Evolutionary conservation across 257 asterid species (phyloP).

Genomic region (Rehmannia glutinosa): DNA sequence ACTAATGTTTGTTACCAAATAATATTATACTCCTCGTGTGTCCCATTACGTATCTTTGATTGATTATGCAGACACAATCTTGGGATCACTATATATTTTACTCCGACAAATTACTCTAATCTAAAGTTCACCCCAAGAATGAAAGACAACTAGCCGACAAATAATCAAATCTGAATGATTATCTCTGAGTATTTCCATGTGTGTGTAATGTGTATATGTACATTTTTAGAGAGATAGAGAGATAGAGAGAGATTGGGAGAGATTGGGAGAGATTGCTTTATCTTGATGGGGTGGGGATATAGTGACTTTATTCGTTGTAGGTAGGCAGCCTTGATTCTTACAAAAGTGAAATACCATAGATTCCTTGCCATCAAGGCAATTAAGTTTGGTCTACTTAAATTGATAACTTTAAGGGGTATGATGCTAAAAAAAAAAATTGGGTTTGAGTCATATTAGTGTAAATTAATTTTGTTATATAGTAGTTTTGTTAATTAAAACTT

Average conservation of each 20-base stretch:
- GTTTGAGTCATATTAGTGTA: too few relatives aligned
- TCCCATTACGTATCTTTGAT: too few relatives aligned
- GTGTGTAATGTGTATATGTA: neutral
- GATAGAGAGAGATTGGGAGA: slow-evolving; percentile 9
- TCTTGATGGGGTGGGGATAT: slow-evolving; percentile 12
- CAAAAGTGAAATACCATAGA: slow-evolving; percentile 43
- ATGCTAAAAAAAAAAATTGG: too few relatives aligned
- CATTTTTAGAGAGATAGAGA: neutral
- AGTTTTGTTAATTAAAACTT: too few relatives aligned
- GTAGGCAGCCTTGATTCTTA: slow-evolving; percentile 49
- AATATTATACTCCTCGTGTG: neutral
- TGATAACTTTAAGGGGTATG: neutral
- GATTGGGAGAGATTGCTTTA: slow-evolving; percentile 18
- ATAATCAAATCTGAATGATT: slow-evolving; percentile 51
- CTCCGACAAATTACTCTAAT: slow-evolving; percentile 19
- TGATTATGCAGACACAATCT: slow-evolving; percentile 21
- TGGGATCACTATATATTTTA: slow-evolving; percentile 38
- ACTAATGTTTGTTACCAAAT: neutral
- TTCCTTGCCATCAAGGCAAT: slow-evolving; percentile 36
- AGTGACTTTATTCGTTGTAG: slow-evolving; percentile 46
- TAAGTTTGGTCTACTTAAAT: neutral
- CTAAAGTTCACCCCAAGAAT: neutral
- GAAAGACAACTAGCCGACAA: slow-evolving; percentile 53
- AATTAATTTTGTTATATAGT: too few relatives aligned
- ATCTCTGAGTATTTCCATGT: slow-evolving; percentile 28